Base-by-base conservation (phyloP, 768 basidiomycete genomes). In the Gyrodon lividus region DNA sequence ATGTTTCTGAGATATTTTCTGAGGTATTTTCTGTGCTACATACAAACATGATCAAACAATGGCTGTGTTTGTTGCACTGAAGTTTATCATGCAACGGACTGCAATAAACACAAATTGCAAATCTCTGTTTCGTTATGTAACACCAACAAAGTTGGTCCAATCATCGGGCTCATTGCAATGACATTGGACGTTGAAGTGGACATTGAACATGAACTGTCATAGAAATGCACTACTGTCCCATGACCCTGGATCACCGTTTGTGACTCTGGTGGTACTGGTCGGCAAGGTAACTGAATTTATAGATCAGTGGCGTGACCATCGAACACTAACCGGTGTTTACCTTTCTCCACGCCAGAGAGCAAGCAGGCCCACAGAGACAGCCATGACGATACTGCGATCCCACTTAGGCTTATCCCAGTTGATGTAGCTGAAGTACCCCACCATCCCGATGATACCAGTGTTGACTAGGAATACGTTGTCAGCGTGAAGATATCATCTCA, bases 291-390 rank as follows among this genome's bases (percentile, higher is more conserved):
- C 75, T 76, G 53, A 7, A 45, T 28, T 12, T 7, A 14, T 43
- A 51, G 30, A 16, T 20, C 34, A 56, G 16, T 40, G 38, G 8
- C 22, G 23, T 13, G 46, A 19, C n/a, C 31, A 8, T 41, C 4
- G 12, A 14, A 17, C n/a, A 19, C 46, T 14, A 46, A 37, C 41
- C 1, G 70, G 12, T 12, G 31, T 80, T 66, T 62, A 89, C 83
- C 84, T 83, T 73, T 91, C 88, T 31, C 80, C 78, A 17, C 80
- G 77, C 71, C 79, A 82, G 13, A 92, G 69, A 3, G 80, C 70
- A 26, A 87, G 54, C 8, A 91, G 64, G 5, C 84, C 84, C 33
- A 79, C 75, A 6, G 80, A 72, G 19, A 86, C 70, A 4, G 79
- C 76, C 6, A 80, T 80, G 9, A 89, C 77, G 6, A 74, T 65